Base-by-base conservation (phyloP, 768 basidiomycete genomes). In the Agaricus blazei region DNA sequence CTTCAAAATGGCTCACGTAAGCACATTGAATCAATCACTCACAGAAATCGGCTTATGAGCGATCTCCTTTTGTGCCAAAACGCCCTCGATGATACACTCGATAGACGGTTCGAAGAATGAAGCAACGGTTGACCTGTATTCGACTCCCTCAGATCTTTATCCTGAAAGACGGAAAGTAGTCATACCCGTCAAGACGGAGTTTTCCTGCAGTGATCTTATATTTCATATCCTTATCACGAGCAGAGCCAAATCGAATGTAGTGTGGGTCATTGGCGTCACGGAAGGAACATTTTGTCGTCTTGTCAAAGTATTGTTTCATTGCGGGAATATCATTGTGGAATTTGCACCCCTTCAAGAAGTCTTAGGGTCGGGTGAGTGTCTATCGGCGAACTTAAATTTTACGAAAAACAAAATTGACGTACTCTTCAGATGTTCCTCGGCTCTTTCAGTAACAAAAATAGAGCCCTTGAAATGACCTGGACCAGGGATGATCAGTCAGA, bases 401-500 rank as follows among this genome's bases (percentile, higher is more conserved):
- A 24, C 19, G 4, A 45, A 9, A 9, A 23, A 34, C 19, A 37
- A 8, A 12, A 29, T 23, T 47, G 12, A 53, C 60, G 7, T 55
- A 78, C 79, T 54, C 58, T 64, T 45, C 2, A 80, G 60, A 59
- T 68, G 67, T 23, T 60, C 46, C 6, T 60, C 59, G 12, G 76
- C 76, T 7, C 70, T 69, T 24, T 62, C 66, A 19, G 70, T 77
- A n/a, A 80, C 75, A 52, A 76, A 79, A 4, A 77, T 65, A 1
- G 79, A 76, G 14, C 79, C 79, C 53, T 72, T 66, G 34, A 79
- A 66, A 42, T 67, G 68, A 59, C 76, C 79, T 80, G 34, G 37
- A 23, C 0, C 23, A 28, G 4, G 9, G 4, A 15, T 1, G 14
- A 14, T 36, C 26, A 38, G 14, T 26, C 6, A 50, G 37, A 26